Base-by-base conservation (phyloP, 2,329 filamentous ascomycete species). In the Alternaria brassicicola region DNA sequence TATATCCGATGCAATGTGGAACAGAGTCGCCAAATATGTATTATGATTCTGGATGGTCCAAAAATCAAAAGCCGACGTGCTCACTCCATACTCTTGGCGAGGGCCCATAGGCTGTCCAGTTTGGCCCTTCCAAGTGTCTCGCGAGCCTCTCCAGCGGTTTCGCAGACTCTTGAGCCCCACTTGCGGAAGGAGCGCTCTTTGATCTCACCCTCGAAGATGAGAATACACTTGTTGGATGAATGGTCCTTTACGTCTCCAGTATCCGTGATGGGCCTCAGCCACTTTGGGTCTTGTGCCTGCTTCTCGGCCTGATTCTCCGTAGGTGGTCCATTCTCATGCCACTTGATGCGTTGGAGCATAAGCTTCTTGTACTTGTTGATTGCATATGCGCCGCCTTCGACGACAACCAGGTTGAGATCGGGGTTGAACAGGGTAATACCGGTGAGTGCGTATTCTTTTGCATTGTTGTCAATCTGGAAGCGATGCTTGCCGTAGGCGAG, bases 41-140 rank as follows among this genome's bases (percentile, higher is more conserved):
- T 28, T 25, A 19, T 42, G 13, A 23, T 41, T 12, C 19, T 33
- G 28, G 13, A 50, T 35, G 15, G 23, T 36, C 35, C 23, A 23
- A 33, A 35, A 30, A 30, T 9, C 33, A 19, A 48, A 15, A 15
- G 13, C 25, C 19, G 10, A 17, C 8, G 12, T 25, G 21, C n/a
- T 63, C 42, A 66, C 28, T 70, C 67, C 30, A 69, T 63, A 47
- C 73, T 91, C 82, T 96, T 96, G 0, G 93, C 94, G 67, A 95
- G 79, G 9, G 89, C 89, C 95, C 95, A 99, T 72, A 99, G 94
- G 70, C 90, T 96, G 69, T 98, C 94, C 85, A 98, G 91, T 82
- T 96, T 97, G 6, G 88, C 87, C 66, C 92, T 86, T 12, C 87
- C 81, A 62, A 99, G 78, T 21, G 89, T 84, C 67, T 97, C 92